Base-by-base conservation (phyloP, 1,139 yeast species). In the Geotrichum candidum region DNA sequence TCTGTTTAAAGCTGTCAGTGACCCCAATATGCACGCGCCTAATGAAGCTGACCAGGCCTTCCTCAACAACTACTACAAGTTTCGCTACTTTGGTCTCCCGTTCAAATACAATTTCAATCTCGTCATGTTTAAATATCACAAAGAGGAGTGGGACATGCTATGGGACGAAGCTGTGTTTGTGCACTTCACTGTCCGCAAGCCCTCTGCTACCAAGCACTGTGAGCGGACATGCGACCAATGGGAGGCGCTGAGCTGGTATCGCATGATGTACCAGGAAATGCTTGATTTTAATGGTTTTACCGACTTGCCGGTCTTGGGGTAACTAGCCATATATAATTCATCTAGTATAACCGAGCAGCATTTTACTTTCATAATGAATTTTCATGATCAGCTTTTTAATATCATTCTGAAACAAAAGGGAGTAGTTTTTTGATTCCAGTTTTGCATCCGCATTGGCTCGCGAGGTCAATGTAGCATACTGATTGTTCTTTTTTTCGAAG, bases 21-120 rank as follows among this genome's bases (percentile, higher is more conserved):
- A 68, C 55, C 70, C 69, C 33, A 61, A 62, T 15, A 67, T 68
- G 68, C 70, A 68, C 55, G 56, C 66, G 29, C 70, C 71, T 5
- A 66, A 68, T 58, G 71, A 68, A 29, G 70, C 69, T 7, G 70
- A 68, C 55, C 71, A 68, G 54, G 70, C 68, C 1, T 67, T 68
- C 38, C 55, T 68, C 48, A 67, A 67, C 61, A 65, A 65, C 22
- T 68, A 63, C 53, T 68, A 65, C 61, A 38, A 62, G 51, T 64
- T 64, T 58, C 61, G 69, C 25, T 66, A 63, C 61, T 68, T 61
- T 51, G 67, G 65, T 2, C 59, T 68, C 38, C 70, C 71, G 5
- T 67, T 61, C 66, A 67, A 64, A 59, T 68, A 67, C 62, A 68
- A 68, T 59, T 64, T 65, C 57, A 68, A 68, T 59, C 61, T 68